Percentiles rank a stretch among this genome's conserved stretches.
These are phyloP conservation scores for Peronospora destructor DNA, from an alignment of 352 stramenopile genomes.

Conservation along the genomic window DNA sequence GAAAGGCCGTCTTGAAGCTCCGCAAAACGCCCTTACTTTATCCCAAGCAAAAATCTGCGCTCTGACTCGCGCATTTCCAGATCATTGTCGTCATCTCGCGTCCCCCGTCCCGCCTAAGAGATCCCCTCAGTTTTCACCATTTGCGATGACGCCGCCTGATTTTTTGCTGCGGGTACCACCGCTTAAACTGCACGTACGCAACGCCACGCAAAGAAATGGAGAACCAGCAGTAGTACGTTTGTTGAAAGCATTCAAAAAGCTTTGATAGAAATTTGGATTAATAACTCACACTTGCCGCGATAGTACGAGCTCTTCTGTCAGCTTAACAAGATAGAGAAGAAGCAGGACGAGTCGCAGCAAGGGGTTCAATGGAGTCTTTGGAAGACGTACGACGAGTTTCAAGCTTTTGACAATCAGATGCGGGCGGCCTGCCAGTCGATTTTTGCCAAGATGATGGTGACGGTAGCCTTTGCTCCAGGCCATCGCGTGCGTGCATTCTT, in stretches of 20 bases:
- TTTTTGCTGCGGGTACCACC: constrained; percentile 40
- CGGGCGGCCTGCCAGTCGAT: constrained; percentile 36
- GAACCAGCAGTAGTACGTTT: constrained; percentile 46
- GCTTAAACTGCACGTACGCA: constrained; percentile 57
- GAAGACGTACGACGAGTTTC: constrained; percentile 79
- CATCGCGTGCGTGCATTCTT: constrained; percentile 72
- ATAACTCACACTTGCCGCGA: not conserved
- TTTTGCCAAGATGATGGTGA: constrained; percentile 83
- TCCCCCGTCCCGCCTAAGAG: constrained; percentile 1
- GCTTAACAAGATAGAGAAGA: constrained; percentile 34
- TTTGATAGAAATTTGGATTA: not conserved
- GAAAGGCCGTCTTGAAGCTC: constrained; percentile 13
- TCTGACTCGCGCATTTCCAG: constrained; percentile 22
- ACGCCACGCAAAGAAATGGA: constrained; percentile 45
- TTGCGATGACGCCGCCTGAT: constrained; percentile 33
- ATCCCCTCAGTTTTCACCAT: not conserved
- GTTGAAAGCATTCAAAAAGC: not conserved
- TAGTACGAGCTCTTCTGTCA: constrained; percentile 57
- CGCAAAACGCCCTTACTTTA: constrained; percentile 2
- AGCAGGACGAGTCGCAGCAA: constrained; percentile 30
- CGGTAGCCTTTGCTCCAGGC: constrained; percentile 59
- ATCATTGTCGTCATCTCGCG: constrained; percentile 18
- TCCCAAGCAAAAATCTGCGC: constrained; percentile 2
- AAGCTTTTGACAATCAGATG: constrained; percentile 60
- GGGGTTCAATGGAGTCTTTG: constrained; percentile 67